Evolutionary conservation across 2,329 filamentous ascomycete species (phyloP), one percentile per base, ranked within the genome.

Genomic region (Fusarium miscanthi): DNA sequence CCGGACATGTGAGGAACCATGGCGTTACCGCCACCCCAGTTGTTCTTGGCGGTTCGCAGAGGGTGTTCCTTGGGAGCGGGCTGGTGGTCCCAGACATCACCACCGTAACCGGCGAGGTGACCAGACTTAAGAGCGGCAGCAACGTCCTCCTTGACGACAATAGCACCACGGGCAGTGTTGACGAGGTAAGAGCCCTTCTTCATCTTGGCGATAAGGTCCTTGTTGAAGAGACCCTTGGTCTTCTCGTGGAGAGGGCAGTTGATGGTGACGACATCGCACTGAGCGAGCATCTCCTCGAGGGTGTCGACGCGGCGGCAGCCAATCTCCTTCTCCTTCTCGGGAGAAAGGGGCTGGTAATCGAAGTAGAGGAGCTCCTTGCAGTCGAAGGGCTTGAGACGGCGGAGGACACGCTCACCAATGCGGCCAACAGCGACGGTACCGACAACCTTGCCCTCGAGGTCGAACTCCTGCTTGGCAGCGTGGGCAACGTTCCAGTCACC

Each of bases 341-440:
- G 81, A 69, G 86, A 88, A 74, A 99, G 89, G 58, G 95, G 94
- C 89, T 99, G 96, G 92, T 99, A 99, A 87, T 99, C 96, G 83
- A 93, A 98, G 93, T 99, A 99, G 74, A 98, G 90, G 56, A 99
- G 90, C 89, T 98, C 95, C 92, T 97, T 97, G 94, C 96, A 99
- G 88, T 97, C 95, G 82, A 99, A 99, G 76, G 95, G 87, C 91
- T 97, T 97, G 80, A 99, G 92, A 76, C 96, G 92, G 84, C 95
- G 93, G 78, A 99, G 91, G 66, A 99, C 96, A 85, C 96, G 95
- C 91, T 98, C 95, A 80, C 96, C 96, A 79, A 99, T 99, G 82
- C 96, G 94, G 83, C 96, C 96, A 72, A 98, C 95, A 80, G 93
- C 96, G 66, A 99, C 96, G 81, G 96, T 99, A 80, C 96, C 96